These are phyloP conservation scores for Scenedesmus sp. DNA, from an alignment of 163 green algal genomes.

Conservation along the genomic window DNA sequence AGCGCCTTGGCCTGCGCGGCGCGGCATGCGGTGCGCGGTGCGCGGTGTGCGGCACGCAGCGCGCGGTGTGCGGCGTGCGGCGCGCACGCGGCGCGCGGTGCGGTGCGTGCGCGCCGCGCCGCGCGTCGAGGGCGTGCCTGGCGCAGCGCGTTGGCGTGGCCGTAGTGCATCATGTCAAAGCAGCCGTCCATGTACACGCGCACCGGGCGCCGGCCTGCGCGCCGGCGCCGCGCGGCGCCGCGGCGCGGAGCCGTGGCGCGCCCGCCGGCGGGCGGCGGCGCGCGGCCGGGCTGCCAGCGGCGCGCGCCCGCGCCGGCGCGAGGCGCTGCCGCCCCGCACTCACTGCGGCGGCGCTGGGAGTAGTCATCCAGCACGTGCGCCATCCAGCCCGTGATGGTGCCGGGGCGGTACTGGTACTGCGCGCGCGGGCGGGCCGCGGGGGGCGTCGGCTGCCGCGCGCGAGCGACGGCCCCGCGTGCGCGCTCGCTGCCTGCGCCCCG, in stretches of 20 bases:
- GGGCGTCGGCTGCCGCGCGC: neutral
- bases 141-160: conserved; percentile 97
- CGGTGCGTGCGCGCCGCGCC: neutral
- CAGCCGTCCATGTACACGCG: conserved; percentile 99
- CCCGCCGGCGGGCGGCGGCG: neutral
- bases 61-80: neutral
- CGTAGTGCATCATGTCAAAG: conserved; percentile 99
- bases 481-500: neutral
- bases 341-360: conserved; percentile 82
- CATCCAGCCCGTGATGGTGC: conserved; percentile 87
- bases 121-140: no score
- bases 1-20: conserved; percentile 76
- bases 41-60: no score
- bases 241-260: neutral
- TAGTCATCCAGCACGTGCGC: conserved; percentile 79
- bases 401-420: conserved; percentile 94
- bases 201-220: conserved; percentile 76
- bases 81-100: neutral
- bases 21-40: neutral
- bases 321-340: conserved; percentile 38
- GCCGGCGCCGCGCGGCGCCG: no score
- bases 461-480: no score
- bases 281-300: no score
- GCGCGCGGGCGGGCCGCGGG: no score
- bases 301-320: no score